phyloP scores from a whole-genome alignment of 371 early-diverging fungal genomes.

The Mucor velutinosus region DNA sequence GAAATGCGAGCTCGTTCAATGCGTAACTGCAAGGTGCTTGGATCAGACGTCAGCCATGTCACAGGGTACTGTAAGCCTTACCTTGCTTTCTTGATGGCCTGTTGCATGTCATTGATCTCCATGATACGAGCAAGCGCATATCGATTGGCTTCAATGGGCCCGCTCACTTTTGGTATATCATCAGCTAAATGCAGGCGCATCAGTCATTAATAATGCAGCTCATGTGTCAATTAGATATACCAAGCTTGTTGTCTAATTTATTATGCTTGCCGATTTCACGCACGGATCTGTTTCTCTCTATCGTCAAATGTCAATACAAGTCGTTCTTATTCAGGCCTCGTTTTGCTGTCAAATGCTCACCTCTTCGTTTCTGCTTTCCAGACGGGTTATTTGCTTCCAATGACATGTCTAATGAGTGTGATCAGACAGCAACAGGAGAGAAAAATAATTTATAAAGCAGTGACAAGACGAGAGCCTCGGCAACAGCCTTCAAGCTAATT shows the following conservation, averaged over 20 bases:
- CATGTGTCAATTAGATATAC: conserved; percentile 1
- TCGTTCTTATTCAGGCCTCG: neutral
- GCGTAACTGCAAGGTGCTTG: conserved; percentile 39
- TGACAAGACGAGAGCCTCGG: neutral
- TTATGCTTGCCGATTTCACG: conserved; percentile 19
- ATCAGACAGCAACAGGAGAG: neutral
- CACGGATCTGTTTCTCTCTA: conserved; percentile 21
- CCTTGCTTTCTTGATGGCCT: conserved; percentile 63
- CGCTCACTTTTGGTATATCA: conserved; percentile 15
- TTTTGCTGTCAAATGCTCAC: neutral
- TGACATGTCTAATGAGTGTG: neutral
- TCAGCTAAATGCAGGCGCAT: conserved; percentile 5
- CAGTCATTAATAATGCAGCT: neutral
- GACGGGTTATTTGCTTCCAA: neutral
- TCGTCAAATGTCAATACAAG: neutral
- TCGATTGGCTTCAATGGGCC: conserved; percentile 24
- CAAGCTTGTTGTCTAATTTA: conserved; percentile 10
- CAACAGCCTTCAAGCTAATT: neutral
- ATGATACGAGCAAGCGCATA: conserved; percentile 65
- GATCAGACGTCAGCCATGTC: neutral
- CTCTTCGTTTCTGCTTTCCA: conserved; percentile 26
- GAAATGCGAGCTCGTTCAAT: conserved; percentile 76
- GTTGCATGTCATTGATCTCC: conserved; percentile 84
- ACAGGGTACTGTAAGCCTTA: conserved; percentile 4
- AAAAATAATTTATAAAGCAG: conserved; percentile 2